Evolutionary conservation across 352 stramenopile genomes (phyloP).

Genomic region (Globisporangium alternatum): DNA sequence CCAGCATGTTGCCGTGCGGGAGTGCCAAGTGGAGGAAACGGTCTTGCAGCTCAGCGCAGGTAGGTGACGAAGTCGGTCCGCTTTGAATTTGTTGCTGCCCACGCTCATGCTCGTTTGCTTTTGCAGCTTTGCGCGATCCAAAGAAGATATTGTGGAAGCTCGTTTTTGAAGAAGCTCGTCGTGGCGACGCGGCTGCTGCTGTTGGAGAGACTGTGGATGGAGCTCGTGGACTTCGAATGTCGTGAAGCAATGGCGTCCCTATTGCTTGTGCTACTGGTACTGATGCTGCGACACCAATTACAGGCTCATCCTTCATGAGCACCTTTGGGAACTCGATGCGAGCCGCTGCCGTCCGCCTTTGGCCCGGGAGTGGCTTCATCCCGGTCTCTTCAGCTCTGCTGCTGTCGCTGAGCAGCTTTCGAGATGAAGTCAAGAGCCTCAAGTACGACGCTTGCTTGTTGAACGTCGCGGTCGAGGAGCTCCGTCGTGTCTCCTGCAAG

Average conservation of each 20-base stretch:
- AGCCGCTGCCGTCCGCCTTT: conserved; percentile 1
- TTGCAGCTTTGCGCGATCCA: not conserved
- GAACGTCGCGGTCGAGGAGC: not conserved
- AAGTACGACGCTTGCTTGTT: conserved; percentile 14
- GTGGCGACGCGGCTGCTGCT: not conserved
- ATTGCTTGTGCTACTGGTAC: not conserved
- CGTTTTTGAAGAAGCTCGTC: not conserved
- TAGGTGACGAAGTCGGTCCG: conserved; percentile 16
- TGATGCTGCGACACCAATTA: not conserved
- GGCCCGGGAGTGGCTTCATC: not conserved
- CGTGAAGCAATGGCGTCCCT: not conserved
- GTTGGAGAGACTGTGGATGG: not conserved
- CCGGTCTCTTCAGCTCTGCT: not conserved
- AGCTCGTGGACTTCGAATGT: conserved; percentile 3
- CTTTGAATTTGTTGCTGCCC: not conserved
- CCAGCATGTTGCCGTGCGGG: conserved; percentile 40
- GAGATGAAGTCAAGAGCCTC: conserved; percentile 1
- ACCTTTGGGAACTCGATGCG: conserved; percentile 51
- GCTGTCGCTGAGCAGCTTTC: not conserved
- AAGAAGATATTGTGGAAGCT: conserved; percentile 12
- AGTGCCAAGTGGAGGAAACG: conserved; percentile 42
- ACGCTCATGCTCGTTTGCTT: not conserved
- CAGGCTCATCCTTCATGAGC: conserved; percentile 21
- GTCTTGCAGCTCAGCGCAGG: conserved; percentile 42
- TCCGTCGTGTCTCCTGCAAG: not conserved